A percentile compares a stretch with the other conserved stretches of the same genome.
Evolutionary conservation across 2,329 filamentous ascomycete genomes (phyloP).

Genomic region (Alternaria consortialis): DNA sequence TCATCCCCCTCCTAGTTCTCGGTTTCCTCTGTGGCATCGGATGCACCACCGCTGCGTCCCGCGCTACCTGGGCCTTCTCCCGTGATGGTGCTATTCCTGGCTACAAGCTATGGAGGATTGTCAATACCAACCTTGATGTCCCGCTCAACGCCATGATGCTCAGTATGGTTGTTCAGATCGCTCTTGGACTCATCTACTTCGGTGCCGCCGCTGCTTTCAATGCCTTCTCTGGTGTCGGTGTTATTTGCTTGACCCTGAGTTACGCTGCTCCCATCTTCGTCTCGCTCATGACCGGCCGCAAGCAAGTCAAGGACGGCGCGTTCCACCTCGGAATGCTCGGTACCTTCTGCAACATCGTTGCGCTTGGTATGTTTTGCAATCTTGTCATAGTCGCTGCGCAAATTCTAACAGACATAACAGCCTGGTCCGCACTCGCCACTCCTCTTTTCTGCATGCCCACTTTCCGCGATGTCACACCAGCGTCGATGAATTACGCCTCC

Average conservation of each 20-base stretch:
- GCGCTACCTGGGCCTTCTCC: conserved; percentile 74
- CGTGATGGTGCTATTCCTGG: conserved; percentile 75
- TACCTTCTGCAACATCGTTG: conserved; percentile 68
- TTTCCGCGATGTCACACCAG: conserved; percentile 65
- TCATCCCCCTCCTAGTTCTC: conserved; percentile 71
- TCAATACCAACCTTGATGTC: conserved; percentile 70
- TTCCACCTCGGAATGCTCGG: conserved; percentile 72
- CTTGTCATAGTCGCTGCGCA: background rate
- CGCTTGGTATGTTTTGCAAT: conserved; percentile 64
- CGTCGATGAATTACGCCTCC: conserved; percentile 76
- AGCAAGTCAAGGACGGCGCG: conserved; percentile 64
- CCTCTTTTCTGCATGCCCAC: conserved; percentile 80
- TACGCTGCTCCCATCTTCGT: conserved; percentile 74
- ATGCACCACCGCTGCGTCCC: conserved; percentile 73
- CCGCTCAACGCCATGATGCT: conserved; percentile 78
- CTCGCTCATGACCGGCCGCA: conserved; percentile 68
- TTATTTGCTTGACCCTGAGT: conserved; percentile 73
- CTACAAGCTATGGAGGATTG: conserved; percentile 66
- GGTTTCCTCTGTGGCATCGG: conserved; percentile 73
- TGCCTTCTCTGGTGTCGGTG: conserved; percentile 74
- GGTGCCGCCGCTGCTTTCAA: conserved; percentile 75
- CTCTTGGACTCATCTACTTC: conserved; percentile 74
- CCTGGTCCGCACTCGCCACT: conserved; percentile 73
- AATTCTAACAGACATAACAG: conserved; percentile 28
- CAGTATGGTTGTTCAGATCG: conserved; percentile 70